Conservation (phyloP, 306 rosid species). For the Rosa persica region DNA sequence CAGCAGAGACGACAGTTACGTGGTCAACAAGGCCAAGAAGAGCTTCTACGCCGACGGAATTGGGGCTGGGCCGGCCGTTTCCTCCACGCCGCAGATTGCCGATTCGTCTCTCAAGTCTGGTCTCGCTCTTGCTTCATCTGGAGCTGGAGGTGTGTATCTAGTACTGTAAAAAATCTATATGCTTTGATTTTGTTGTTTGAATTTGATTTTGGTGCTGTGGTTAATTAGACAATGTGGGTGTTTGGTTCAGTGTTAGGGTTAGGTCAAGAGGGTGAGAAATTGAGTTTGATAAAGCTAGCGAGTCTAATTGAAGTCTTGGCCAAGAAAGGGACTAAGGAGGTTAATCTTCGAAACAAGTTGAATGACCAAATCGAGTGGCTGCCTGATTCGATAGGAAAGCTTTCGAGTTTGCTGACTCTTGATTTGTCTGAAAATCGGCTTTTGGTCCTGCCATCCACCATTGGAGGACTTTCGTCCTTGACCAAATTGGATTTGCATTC, state of each 20-base stretch:
- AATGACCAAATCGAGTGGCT: constrained; percentile 83
- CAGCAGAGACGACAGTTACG: constrained; percentile 71
- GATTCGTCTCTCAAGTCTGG: constrained; percentile 58
- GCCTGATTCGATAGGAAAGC: constrained; percentile 84
- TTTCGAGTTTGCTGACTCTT: constrained; percentile 64
- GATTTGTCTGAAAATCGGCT: constrained; percentile 84
- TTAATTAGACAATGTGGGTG: constrained; percentile 9
- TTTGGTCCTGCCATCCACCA: constrained; percentile 57
- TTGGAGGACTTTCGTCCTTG: constrained; percentile 75
- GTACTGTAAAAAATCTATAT: neutral
- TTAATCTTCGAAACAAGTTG: constrained; percentile 63
- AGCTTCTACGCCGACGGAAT: constrained; percentile 44
- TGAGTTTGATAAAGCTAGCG: constrained; percentile 73
- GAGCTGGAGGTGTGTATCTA: neutral
- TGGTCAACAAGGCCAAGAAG: constrained; percentile 46
- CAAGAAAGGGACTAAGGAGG: constrained; percentile 63
- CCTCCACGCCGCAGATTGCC: constrained; percentile 49
- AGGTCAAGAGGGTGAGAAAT: constrained; percentile 80
- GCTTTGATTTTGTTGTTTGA: neutral
- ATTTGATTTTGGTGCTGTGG: neutral
- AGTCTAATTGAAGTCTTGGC: constrained; percentile 76
- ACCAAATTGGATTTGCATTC: constrained; percentile 73
- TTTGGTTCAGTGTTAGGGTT: constrained; percentile 25
- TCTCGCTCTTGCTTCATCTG: constrained; percentile 6
- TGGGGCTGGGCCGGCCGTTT: constrained; percentile 48